A percentile compares a stretch with the other conserved stretches of the same genome.
Conservation (phyloP, 2,329 filamentous ascomycete species). For the Hymenoscyphus albidus region DNA sequence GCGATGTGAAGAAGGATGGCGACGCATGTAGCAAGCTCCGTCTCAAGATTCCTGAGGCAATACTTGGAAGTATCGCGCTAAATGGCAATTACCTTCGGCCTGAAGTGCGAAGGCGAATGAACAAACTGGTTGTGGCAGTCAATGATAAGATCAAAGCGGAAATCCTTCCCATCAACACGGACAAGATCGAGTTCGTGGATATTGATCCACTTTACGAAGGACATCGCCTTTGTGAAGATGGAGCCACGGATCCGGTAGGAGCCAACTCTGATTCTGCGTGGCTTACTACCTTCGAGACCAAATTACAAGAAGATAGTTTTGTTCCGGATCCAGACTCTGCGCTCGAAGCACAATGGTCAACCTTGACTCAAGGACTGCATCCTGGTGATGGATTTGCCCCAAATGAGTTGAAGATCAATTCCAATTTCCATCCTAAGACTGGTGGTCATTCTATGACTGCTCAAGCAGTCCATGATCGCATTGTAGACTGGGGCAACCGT, state of each 20-base stretch:
- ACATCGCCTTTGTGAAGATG: constrained; percentile 11
- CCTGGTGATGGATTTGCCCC: neutral
- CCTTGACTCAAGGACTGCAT: neutral
- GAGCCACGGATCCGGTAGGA: neutral
- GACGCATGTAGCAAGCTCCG: constrained; percentile 3
- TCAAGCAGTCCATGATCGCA: neutral
- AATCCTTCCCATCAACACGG: neutral
- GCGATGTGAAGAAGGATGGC: neutral
- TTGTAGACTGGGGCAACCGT: constrained; percentile 1
- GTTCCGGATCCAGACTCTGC: neutral
- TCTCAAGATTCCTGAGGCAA: neutral
- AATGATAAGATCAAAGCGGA: constrained; percentile 3
- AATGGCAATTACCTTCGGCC: neutral
- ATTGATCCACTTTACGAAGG: constrained; percentile 6
- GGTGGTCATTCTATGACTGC: constrained; percentile 3
- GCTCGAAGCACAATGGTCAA: neutral
- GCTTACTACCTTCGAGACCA: neutral
- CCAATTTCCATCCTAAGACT: constrained; percentile 5
- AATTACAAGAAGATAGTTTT: neutral
- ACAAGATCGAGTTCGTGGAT: constrained; percentile 8
- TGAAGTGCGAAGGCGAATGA: neutral
- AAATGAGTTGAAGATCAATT: constrained; percentile 1
- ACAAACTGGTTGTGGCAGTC: neutral
- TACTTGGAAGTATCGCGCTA: neutral
- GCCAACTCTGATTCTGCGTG: neutral